Conservation (phyloP, 495 filamentous ascomycete species). For the Daldinia concentrica region DNA sequence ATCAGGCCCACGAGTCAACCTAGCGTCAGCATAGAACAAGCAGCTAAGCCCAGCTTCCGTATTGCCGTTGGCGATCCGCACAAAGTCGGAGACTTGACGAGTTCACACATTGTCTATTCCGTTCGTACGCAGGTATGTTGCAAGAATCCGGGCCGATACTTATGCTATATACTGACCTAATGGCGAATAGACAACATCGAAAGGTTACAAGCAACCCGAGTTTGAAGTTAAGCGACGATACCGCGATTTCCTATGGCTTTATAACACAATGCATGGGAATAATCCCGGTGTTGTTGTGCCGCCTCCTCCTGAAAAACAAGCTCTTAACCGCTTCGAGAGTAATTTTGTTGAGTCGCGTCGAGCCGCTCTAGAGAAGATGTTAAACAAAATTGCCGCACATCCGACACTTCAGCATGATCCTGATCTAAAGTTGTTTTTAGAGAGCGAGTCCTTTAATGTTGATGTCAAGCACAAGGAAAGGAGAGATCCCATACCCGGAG, state of each 20-base stretch:
- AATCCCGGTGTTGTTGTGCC: slow-evolving; percentile 96
- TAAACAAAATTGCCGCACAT: slow-evolving; percentile 93
- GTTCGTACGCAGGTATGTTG: slow-evolving; percentile 86
- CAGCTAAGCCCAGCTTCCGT: slow-evolving; percentile 88
- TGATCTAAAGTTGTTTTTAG: slow-evolving; percentile 94
- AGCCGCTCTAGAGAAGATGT: slow-evolving; percentile 92
- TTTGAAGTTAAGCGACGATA: slow-evolving; percentile 93
- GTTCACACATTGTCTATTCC: slow-evolving; percentile 96
- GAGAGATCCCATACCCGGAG: slow-evolving; percentile 81
- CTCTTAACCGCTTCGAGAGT: slow-evolving; percentile 92
- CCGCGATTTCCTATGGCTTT: slow-evolving; percentile 97
- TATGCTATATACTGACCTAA: slow-evolving; percentile 4
- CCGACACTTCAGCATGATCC: slow-evolving; percentile 91
- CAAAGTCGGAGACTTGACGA: slow-evolving; percentile 96
- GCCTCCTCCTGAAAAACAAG: slow-evolving; percentile 97
- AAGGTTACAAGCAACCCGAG: slow-evolving; percentile 89
- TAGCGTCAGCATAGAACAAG: slow-evolving; percentile 87
- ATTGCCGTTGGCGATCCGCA: slow-evolving; percentile 96
- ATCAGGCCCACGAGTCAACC: slow-evolving; percentile 73
- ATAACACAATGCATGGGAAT: slow-evolving; percentile 89
- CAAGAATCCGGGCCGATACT: not conserved
- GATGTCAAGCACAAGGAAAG: slow-evolving; percentile 99
- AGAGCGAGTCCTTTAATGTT: slow-evolving; percentile 93
- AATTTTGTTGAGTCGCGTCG: slow-evolving; percentile 95
- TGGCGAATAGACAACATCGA: slow-evolving; percentile 80